These are phyloP conservation scores for Phaeotremella fagi DNA, from an alignment of 768 basidiomycete species.

Conservation along the genomic window DNA sequence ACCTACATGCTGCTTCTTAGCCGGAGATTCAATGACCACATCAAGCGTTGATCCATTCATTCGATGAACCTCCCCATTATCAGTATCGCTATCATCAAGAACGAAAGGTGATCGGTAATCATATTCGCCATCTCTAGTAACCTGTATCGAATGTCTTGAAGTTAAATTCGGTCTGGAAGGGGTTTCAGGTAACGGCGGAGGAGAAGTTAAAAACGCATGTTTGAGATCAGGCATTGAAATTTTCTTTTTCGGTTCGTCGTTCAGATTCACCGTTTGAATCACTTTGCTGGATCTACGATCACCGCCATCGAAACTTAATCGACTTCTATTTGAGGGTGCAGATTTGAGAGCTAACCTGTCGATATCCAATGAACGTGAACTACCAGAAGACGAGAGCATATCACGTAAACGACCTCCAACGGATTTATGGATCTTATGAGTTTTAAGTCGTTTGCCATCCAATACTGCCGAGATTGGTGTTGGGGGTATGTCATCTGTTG, in stretches of 20 bases:
- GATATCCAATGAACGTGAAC: conserved; percentile 10
- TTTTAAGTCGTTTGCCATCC: conserved; percentile 21
- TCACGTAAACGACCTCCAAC: conserved; percentile 37
- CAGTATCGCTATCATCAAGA: background rate
- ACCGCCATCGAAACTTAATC: conserved; percentile 17
- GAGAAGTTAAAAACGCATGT: background rate
- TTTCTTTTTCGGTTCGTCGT: background rate
- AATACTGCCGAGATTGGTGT: conserved; percentile 24
- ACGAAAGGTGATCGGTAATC: conserved; percentile 20
- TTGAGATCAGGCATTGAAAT: background rate
- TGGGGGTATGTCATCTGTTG: background rate
- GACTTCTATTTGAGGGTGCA: conserved; percentile 3
- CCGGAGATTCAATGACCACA: background rate
- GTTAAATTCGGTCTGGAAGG: conserved; percentile 11
- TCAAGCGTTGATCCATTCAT: background rate
- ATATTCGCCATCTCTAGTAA: conserved; percentile 2
- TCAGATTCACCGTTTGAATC: background rate
- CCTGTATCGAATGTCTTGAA: conserved; percentile 17
- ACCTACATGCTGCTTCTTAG: background rate
- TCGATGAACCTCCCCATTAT: background rate
- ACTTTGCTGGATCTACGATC: background rate
- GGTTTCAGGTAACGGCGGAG: background rate
- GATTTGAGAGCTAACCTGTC: background rate
- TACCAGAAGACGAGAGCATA: conserved; percentile 22
- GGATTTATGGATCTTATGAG: conserved; percentile 35